Conservation (phyloP, 2,329 filamentous ascomycete genomes). For the Pestalotiopsis sp. region DNA sequence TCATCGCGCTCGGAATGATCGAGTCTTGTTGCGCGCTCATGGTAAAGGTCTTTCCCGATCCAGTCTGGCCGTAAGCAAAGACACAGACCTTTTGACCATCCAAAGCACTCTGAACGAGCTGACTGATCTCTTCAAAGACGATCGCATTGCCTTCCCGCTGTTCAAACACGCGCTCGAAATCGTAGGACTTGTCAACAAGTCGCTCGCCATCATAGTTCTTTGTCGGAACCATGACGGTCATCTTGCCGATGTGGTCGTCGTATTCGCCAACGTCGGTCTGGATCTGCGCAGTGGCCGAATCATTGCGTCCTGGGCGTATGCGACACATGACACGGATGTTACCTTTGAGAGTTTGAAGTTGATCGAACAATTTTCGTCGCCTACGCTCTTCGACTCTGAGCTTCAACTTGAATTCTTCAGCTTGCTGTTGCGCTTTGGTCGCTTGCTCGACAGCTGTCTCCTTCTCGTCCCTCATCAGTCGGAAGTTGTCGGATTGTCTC, state of each 20-base stretch:
- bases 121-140: constrained; percentile 94
- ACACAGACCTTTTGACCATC: constrained; percentile 99
- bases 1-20: constrained; percentile 92
- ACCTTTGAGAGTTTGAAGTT: constrained; percentile 95
- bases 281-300: constrained; percentile 66
- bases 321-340: constrained; percentile 99
- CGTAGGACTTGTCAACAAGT: constrained; percentile 79
- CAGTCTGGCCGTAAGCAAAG: constrained; percentile 97
- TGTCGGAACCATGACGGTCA: constrained; percentile 82
- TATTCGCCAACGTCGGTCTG: constrained; percentile 72
- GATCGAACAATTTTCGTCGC: constrained; percentile 91
- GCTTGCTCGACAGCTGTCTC: constrained; percentile 15
- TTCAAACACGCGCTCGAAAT: constrained; percentile 91
- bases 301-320: constrained; percentile 73
- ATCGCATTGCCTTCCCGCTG: constrained; percentile 78
- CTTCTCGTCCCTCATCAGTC: constrained; percentile 16
- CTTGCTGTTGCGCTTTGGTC: constrained; percentile 12
- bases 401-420: constrained; percentile 19
- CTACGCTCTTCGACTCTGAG: constrained; percentile 43
- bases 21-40: constrained; percentile 78
- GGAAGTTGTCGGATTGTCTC: constrained; percentile 18
- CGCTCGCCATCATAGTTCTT: constrained; percentile 74
- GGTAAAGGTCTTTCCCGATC: constrained; percentile 93
- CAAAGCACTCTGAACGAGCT: constrained; percentile 92
- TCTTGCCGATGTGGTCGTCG: constrained; percentile 72